Base-by-base conservation (phyloP, 1,139 yeast genomes). In the Yamadazyma mexicana region DNA sequence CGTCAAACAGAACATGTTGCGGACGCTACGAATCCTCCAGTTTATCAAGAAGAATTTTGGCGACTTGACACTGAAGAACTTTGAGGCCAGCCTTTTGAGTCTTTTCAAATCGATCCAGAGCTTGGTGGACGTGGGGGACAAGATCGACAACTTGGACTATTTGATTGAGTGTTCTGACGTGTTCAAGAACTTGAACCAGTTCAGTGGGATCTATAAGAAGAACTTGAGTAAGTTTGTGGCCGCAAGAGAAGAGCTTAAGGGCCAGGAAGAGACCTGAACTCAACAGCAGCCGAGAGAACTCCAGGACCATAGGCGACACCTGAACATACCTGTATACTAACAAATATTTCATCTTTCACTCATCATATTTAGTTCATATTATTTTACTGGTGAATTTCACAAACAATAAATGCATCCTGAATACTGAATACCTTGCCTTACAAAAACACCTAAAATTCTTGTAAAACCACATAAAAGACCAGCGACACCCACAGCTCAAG, bases 171-270 rank as follows among this genome's bases (percentile, higher is more conserved):
- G 81, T 41, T 60, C 66, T 35, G 79, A 81, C 1, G 56, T 81
- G 20, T 81, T 83, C 50, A 69, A 70, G 46, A 74, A 73, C 26
- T 55, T 82, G 38, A 61, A 69, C 4, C 66, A 68, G 28, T 83
- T 80, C 52, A 64, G 72, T 42, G 61, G 72, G 1, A 51, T 63
- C 2, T 82, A 79, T 49, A 59, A 66, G 22, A 65, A 62, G 18
- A 81, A 79, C 55, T 64, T 67, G 11, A 45, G 27, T 12, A 50
- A 43, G 34, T 46, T 56, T 20, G 32, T 31, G 10, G 33, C 34
- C 15, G 51, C 46, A 9, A 39, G 29, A 22, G 48, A 45, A 18
- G 12, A 28, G 20, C 16, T 28, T n/a, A n/a, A n/a, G n/a, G n/a
- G n/a, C n/a, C n/a, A n/a, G n/a, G n/a, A n/a, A n/a, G n/a, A n/a